Conservation (phyloP, 2,329 filamentous ascomycete species). For the Aspergillus ibericus region DNA sequence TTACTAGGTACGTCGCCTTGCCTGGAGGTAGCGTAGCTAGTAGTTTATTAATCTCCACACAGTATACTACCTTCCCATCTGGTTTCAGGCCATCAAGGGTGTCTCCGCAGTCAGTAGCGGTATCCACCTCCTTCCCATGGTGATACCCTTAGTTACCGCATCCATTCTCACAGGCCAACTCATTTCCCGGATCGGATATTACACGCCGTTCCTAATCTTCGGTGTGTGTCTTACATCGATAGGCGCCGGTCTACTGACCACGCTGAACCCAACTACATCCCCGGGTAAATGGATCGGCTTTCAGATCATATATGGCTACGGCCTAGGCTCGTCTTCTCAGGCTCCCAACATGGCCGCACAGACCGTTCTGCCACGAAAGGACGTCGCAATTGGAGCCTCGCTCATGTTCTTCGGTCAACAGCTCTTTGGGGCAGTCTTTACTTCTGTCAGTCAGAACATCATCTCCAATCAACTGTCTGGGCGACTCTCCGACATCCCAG, state of each 20-base stretch:
- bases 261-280: constrained; percentile 34
- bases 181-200: constrained; percentile 40
- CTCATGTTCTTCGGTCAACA: constrained; percentile 39
- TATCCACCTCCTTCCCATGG: constrained; percentile 44
- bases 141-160: constrained; percentile 38
- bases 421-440: constrained; percentile 48
- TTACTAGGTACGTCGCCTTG: not conserved
- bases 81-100: constrained; percentile 50
- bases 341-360: constrained; percentile 39
- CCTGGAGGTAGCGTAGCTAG: not conserved
- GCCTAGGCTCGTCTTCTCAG: constrained; percentile 40
- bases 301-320: constrained; percentile 37
- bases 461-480: constrained; percentile 40
- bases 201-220: constrained; percentile 43
- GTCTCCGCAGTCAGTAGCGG: constrained; percentile 47
- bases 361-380: constrained; percentile 32
- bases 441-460: constrained; percentile 53
- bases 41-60: not conserved
- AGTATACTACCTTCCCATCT: constrained; percentile 47
- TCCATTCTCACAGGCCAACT: constrained; percentile 33
- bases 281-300: constrained; percentile 42
- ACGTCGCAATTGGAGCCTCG: constrained; percentile 37
- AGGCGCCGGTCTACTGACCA: constrained; percentile 45
- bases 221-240: constrained; percentile 37
- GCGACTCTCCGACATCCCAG: constrained; percentile 3